Conservation (phyloP, 805 yeast genomes). For the Starmera amethionina region DNA sequence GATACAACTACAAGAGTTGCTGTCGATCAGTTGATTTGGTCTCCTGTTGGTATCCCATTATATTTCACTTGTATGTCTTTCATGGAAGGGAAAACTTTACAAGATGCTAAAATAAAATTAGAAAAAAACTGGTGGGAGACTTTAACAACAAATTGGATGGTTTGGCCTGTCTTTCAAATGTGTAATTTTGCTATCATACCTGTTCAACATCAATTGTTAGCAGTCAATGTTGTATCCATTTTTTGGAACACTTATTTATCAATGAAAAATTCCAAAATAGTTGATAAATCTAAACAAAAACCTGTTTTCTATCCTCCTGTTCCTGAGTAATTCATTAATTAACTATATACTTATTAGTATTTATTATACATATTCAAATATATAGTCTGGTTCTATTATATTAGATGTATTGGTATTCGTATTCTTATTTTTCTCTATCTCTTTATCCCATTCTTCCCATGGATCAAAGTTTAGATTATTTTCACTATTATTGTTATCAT, state of each 20-base stretch:
- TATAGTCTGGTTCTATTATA: background rate
- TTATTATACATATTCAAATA: background rate
- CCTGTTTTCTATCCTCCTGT: constrained; percentile 31
- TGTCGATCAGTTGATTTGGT: constrained; percentile 65
- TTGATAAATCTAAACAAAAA: constrained; percentile 7
- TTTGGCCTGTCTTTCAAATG: constrained; percentile 87
- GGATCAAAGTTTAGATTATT: background rate
- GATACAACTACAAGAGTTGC: constrained; percentile 43
- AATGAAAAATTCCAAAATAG: constrained; percentile 35
- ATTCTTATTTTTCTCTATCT: background rate
- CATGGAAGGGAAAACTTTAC: constrained; percentile 43
- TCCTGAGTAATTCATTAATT: constrained; percentile 19
- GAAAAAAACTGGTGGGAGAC: constrained; percentile 55
- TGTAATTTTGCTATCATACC: constrained; percentile 74
- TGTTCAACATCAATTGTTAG: constrained; percentile 51
- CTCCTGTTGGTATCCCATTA: constrained; percentile 69
- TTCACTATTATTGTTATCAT: background rate
- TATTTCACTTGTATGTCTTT: constrained; percentile 61
- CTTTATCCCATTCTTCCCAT: background rate
- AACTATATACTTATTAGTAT: background rate
- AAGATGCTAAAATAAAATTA: constrained; percentile 33
- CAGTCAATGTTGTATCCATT: constrained; percentile 63
- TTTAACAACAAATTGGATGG: constrained; percentile 62
- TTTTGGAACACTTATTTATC: constrained; percentile 82
- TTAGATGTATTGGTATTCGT: background rate